These are phyloP conservation scores for Hamamelis virginiana DNA, from an alignment of 164 flowering plant species.

Conservation along the genomic window DNA sequence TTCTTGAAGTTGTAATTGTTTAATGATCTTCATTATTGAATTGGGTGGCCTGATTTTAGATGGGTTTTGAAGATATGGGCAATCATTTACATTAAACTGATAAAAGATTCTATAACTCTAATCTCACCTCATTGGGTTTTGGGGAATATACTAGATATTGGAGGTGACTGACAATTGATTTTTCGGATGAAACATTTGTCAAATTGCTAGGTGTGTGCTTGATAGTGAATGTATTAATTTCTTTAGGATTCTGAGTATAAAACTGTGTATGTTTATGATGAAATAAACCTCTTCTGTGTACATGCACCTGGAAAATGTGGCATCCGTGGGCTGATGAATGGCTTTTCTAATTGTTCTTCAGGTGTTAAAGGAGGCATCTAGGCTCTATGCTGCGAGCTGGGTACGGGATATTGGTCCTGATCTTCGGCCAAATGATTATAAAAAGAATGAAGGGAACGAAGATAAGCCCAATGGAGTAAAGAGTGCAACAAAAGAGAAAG, in stretches of 20 bases:
- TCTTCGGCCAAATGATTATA: conserved; percentile 70
- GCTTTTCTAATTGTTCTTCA: conserved; percentile 10
- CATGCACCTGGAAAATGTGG: neutral
- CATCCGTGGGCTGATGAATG: neutral
- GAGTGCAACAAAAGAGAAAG: conserved; percentile 34
- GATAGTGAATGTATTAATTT: neutral
- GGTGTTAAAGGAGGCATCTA: conserved; percentile 78
- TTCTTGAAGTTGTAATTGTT: neutral
- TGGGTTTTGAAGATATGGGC: neutral
- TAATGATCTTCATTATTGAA: neutral
- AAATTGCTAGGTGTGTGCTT: neutral
- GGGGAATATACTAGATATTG: neutral
- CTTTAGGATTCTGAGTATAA: neutral
- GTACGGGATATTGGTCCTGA: conserved; percentile 95
- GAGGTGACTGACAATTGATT: neutral
- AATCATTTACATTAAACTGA: neutral
- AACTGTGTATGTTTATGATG: neutral
- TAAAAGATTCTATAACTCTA: too few species aligned
- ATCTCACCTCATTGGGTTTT: too few species aligned
- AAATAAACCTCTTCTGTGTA: neutral
- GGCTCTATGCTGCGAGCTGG: conserved; percentile 91
- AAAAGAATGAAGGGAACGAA: conserved; percentile 32
- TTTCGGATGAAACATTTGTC: too few species aligned
- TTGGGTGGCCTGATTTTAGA: neutral
- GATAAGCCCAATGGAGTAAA: conserved; percentile 26